A percentile compares a stretch with the other conserved stretches of the same genome.
Evolutionary conservation across 306 rosid genomes (phyloP).

Genomic region (Fragaria vesca): DNA sequence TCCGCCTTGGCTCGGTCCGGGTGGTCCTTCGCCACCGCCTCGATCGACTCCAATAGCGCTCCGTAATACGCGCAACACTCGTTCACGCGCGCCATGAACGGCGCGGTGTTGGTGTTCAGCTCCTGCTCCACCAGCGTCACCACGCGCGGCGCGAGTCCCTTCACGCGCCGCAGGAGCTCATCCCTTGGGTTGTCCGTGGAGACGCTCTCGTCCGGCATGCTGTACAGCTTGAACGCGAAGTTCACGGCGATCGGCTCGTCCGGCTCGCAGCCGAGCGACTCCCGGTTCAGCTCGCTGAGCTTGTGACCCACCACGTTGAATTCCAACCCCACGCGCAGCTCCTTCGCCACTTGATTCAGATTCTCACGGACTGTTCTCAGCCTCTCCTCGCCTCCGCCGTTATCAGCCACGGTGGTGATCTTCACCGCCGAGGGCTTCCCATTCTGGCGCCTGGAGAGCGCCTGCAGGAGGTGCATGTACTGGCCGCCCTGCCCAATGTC

Average conservation of each 20-base stretch:
- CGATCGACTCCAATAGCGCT: slow-evolving; percentile 59
- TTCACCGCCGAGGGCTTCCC: slow-evolving; percentile 27
- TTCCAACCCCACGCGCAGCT: slow-evolving; percentile 35
- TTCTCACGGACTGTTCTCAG: slow-evolving; percentile 29
- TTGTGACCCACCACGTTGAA: slow-evolving; percentile 34
- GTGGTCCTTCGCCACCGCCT: slow-evolving; percentile 18
- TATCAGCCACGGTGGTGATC: slow-evolving; percentile 51
- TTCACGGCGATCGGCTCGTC: slow-evolving; percentile 67
- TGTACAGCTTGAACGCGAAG: slow-evolving; percentile 65
- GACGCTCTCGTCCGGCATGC: slow-evolving; percentile 90
- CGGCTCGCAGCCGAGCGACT: slow-evolving; percentile 53
- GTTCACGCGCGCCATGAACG: slow-evolving; percentile 65
- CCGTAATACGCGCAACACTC: slow-evolving; percentile 59
- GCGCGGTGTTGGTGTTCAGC: slow-evolving; percentile 82
- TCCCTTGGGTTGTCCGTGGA: slow-evolving; percentile 86
- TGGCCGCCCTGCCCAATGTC: slow-evolving; percentile 74
- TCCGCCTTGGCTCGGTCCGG: slow-evolving; percentile 53
- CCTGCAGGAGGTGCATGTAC: slow-evolving; percentile 47
- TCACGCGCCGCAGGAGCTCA: slow-evolving; percentile 81
- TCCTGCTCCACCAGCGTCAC: slow-evolving; percentile 79
- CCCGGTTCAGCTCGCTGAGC: slow-evolving; percentile 70
- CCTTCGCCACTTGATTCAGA: slow-evolving; percentile 40
- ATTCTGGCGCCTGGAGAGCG: slow-evolving; percentile 40
- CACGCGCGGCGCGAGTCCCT: slow-evolving; percentile 55
- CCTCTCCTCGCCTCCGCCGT: slow-evolving; percentile 39